These are phyloP conservation scores for Amanita brunnescens DNA, from an alignment of 768 basidiomycete genomes.

Conservation along the genomic window DNA sequence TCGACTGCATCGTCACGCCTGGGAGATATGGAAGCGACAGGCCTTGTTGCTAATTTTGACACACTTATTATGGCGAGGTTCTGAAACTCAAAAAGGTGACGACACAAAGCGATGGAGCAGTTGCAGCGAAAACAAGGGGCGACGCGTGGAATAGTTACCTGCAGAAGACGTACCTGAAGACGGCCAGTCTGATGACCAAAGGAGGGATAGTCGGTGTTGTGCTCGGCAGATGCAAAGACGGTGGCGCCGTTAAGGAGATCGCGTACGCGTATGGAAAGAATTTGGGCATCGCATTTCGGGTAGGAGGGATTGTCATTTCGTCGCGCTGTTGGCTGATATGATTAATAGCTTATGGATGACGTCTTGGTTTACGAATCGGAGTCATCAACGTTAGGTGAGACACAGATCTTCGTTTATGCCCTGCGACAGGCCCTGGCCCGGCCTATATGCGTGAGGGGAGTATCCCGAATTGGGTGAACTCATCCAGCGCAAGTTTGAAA, in stretches of 20 bases:
- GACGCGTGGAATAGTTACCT: conserved; percentile 76
- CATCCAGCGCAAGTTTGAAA: conserved; percentile 75
- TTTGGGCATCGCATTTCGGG: conserved; percentile 93
- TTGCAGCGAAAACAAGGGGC: conserved; percentile 13
- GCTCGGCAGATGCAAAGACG: conserved; percentile 76
- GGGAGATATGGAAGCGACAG: conserved; percentile 78
- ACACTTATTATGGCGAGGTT: conserved; percentile 88
- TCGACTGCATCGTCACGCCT: conserved; percentile 74
- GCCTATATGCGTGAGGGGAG: conserved; percentile 93
- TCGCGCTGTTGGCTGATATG: neutral
- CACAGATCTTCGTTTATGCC: conserved; percentile 73
- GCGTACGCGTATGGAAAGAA: conserved; percentile 97
- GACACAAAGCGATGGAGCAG: conserved; percentile 22
- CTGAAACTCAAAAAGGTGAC: conserved; percentile 65
- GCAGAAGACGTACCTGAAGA: conserved; percentile 91
- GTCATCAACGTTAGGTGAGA: conserved; percentile 67
- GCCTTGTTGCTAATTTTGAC: conserved; percentile 82
- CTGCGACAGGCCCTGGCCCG: conserved; percentile 91
- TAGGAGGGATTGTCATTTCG: conserved; percentile 20
- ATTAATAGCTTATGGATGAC: conserved; percentile 82
- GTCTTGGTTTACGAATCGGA: conserved; percentile 87
- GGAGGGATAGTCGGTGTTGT: conserved; percentile 80
- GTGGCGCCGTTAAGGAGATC: conserved; percentile 84
- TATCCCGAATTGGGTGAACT: conserved; percentile 82
- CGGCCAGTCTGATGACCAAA: conserved; percentile 91